Percentiles rank a stretch among this genome's conserved stretches.
Evolutionary conservation across 23 red algal genomes (phyloP).

Genomic region (Gracilaria vermiculophylla): DNA sequence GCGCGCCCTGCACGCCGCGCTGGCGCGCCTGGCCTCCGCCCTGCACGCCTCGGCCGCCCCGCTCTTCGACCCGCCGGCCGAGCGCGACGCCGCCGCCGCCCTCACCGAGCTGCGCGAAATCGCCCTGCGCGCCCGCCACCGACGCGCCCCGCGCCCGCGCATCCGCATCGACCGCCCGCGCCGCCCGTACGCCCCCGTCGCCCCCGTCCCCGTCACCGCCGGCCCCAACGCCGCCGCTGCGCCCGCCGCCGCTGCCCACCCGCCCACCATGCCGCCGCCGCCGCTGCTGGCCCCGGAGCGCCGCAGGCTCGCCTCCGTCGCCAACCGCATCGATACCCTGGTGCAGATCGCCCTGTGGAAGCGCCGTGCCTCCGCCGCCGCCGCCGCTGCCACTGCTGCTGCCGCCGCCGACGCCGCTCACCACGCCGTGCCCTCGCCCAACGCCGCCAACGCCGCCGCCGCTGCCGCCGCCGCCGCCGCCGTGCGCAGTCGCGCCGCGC

Average conservation of each 20-base stretch:
- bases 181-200: neutral
- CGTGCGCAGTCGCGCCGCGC: neutral
- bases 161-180: neutral
- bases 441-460: neutral
- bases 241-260: neutral
- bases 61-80: neutral
- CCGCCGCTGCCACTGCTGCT: neutral
- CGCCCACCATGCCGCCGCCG: slow-evolving; percentile 12
- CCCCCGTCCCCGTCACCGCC: neutral
- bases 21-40: neutral
- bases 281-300: neutral
- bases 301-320: neutral
- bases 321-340: slow-evolving; percentile 44
- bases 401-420: neutral
- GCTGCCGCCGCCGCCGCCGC: neutral
- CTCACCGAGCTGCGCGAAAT: slow-evolving; percentile 34
- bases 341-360: slow-evolving; percentile 43
- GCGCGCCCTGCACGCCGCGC: slow-evolving; percentile 25
- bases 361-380: neutral
- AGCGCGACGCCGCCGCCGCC: neutral
- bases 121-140: slow-evolving; percentile 13
- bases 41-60: neutral
- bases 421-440: neutral
- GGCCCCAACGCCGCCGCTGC: neutral
- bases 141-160: slow-evolving; percentile 6